A percentile compares a stretch with the other conserved stretches of the same genome.
Evolutionary conservation across 2,329 filamentous ascomycete genomes (phyloP).

Genomic region (Diaporthe nobilis): DNA sequence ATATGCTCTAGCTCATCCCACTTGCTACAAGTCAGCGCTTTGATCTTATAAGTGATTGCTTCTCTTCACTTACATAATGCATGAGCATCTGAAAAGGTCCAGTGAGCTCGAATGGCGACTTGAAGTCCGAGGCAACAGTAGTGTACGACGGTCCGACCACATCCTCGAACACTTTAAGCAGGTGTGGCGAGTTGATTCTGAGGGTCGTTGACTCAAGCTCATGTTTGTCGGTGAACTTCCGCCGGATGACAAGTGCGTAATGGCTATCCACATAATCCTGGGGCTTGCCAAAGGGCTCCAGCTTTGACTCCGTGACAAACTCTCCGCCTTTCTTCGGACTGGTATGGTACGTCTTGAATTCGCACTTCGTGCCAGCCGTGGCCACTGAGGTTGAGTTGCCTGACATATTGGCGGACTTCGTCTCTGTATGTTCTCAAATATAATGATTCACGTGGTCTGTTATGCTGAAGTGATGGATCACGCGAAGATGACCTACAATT

Average conservation of each 20-base stretch:
- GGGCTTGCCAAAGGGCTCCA: background rate
- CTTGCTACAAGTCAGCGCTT: background rate
- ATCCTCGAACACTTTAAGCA: background rate
- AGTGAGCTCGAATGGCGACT: slow-evolving; percentile 5
- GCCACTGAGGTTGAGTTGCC: background rate
- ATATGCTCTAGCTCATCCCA: background rate
- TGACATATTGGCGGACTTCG: background rate
- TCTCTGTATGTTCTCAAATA: background rate
- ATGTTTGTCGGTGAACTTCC: slow-evolving; percentile 3
- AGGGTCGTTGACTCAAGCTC: slow-evolving; percentile 2
- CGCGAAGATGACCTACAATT: too few species aligned
- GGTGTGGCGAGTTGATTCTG: slow-evolving; percentile 1
- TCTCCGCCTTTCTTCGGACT: background rate
- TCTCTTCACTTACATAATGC: background rate
- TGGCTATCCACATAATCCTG: background rate
- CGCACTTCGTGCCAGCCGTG: background rate
- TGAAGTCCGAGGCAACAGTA: slow-evolving; percentile 13
- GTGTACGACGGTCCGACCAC: background rate
- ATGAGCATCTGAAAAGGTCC: slow-evolving; percentile 11
- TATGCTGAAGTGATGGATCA: rapidly evolving
- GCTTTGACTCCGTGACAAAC: background rate
- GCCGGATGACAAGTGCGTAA: slow-evolving; percentile 4
- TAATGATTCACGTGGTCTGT: too few species aligned
- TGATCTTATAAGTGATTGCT: background rate
- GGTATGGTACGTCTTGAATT: slow-evolving; percentile 10